phyloP scores from a whole-genome alignment of 2,329 filamentous ascomycete genomes.

The Trichoderma sp. region DNA sequence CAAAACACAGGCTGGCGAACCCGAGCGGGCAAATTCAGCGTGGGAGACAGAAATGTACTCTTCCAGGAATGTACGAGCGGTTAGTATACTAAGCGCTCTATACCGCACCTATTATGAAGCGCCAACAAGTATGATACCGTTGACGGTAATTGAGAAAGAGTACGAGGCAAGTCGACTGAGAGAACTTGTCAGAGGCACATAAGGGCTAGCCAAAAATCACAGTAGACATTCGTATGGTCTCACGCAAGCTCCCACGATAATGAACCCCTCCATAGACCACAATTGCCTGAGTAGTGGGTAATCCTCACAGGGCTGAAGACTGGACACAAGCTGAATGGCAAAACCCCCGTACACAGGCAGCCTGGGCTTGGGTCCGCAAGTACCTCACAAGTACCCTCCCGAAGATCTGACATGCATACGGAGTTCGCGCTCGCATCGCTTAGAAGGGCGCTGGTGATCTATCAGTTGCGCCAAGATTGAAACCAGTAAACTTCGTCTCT shows the following conservation, averaged over 20 bases:
- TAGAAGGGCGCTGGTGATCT: background rate
- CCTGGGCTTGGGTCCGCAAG: background rate
- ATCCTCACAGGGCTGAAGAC: background rate
- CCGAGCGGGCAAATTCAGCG: background rate
- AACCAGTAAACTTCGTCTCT: background rate
- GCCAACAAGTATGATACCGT: background rate
- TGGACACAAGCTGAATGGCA: background rate
- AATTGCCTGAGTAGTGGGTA: background rate
- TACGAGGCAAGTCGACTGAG: background rate
- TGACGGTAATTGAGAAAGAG: background rate
- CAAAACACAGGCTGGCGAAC: background rate
- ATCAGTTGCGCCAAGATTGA: background rate
- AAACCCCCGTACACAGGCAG: background rate
- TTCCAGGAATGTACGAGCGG: background rate
- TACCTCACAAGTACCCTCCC: slow-evolving; percentile 2
- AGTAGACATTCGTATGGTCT: background rate
- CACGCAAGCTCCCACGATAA: background rate
- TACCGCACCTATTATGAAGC: background rate
- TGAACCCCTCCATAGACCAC: background rate
- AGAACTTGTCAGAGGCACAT: background rate
- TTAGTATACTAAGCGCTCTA: background rate
- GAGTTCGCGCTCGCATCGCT: background rate
- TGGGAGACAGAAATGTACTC: background rate
- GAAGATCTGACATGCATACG: slow-evolving; percentile 16
- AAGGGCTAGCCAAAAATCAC: background rate